phyloP scores from a whole-genome alignment of 2,329 filamentous ascomycete species.

The Fonsecaea nubica region DNA sequence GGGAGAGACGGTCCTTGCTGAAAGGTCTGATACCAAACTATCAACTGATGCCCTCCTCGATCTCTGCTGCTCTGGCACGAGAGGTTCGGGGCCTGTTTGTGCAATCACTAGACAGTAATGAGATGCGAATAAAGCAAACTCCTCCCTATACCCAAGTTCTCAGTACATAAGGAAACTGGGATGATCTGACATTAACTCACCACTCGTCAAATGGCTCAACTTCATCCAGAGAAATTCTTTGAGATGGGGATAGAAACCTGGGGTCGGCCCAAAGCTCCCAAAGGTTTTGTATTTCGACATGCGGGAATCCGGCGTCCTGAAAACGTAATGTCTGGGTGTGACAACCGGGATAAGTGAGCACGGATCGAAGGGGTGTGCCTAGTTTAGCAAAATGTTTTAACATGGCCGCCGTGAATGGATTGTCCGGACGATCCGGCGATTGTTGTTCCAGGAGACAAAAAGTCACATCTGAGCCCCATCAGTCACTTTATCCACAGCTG shows the following conservation, averaged over 20 bases:
- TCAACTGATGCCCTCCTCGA: constrained; percentile 37
- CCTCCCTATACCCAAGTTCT: constrained; percentile 59
- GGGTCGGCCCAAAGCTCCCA: constrained; percentile 83
- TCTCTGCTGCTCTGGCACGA: constrained; percentile 34
- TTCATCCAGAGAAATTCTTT: constrained; percentile 68
- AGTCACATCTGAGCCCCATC: constrained; percentile 59
- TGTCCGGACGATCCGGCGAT: constrained; percentile 74
- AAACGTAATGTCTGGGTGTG: constrained; percentile 74
- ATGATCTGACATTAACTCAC: constrained; percentile 44
- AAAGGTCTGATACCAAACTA: constrained; percentile 39
- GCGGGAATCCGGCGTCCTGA: constrained; percentile 68
- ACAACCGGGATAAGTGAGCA: constrained; percentile 70
- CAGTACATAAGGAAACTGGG: not conserved
- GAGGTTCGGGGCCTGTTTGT: constrained; percentile 37
- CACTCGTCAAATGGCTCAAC: constrained; percentile 92
- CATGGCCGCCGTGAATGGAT: constrained; percentile 70
- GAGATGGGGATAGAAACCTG: constrained; percentile 65
- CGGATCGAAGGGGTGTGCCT: constrained; percentile 37
- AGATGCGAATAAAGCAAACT: constrained; percentile 81
- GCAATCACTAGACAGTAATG: constrained; percentile 73
- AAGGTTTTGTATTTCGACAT: constrained; percentile 69
- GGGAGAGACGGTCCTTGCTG: constrained; percentile 39
- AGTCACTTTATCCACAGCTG: constrained; percentile 5
- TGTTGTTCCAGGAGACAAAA: constrained; percentile 90
- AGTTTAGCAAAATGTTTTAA: constrained; percentile 41